These are phyloP conservation scores for Boeremia exigua DNA, from an alignment of 2,329 filamentous ascomycete species.

Conservation along the genomic window DNA sequence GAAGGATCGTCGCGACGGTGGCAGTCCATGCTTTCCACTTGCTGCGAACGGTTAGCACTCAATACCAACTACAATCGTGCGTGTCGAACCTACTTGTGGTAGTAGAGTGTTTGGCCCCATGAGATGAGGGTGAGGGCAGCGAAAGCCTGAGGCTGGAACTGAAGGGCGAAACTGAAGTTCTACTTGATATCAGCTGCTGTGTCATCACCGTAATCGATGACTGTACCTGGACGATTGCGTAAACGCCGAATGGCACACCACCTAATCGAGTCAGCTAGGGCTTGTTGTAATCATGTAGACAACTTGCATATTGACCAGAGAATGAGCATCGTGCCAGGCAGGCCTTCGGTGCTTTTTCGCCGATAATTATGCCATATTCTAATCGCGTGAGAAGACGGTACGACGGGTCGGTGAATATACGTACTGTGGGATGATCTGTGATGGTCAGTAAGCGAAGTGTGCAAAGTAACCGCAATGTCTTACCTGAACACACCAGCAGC, in stretches of 20 bases:
- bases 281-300: neutral
- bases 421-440: conserved; percentile 46
- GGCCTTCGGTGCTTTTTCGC: conserved; percentile 65
- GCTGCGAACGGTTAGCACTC: conserved; percentile 35
- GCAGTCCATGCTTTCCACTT: conserved; percentile 58
- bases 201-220: neutral
- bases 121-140: conserved; percentile 56
- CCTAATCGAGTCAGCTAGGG: conserved; percentile 26
- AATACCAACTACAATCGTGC: neutral
- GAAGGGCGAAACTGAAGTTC: conserved; percentile 62
- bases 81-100: conserved; percentile 51
- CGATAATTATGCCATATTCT: conserved; percentile 68
- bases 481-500: conserved; percentile 53
- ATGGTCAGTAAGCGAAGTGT: conserved; percentile 17
- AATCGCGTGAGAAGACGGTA: neutral
- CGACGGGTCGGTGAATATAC: neutral
- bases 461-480: neutral
- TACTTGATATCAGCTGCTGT: conserved; percentile 30
- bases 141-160: conserved; percentile 63
- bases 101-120: conserved; percentile 61
- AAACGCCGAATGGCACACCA: conserved; percentile 58
- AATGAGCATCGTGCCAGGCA: conserved; percentile 67
- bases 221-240: conserved; percentile 57
- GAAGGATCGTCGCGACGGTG: conserved; percentile 48
- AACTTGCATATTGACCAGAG: conserved; percentile 64